phyloP scores from a whole-genome alignment of 2,329 filamentous ascomycete species.

The Fusarium musae region DNA sequence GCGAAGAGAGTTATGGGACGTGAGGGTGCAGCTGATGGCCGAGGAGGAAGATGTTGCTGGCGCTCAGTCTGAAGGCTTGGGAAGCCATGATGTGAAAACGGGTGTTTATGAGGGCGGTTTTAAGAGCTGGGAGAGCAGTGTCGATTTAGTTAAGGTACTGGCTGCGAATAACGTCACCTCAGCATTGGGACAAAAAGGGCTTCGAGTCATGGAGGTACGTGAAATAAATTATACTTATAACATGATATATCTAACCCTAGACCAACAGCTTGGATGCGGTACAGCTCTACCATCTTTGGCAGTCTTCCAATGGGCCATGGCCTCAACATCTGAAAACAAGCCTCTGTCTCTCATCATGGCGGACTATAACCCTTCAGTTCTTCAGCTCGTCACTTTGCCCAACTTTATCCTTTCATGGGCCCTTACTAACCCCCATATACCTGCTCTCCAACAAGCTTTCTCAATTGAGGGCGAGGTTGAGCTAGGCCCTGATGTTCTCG shows the following conservation, averaged over 20 bases:
- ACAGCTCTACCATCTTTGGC: conserved; percentile 79
- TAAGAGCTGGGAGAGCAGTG: conserved; percentile 89
- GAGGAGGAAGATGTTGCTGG: conserved; percentile 64
- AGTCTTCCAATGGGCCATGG: conserved; percentile 70
- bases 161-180: conserved; percentile 54
- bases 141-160: conserved; percentile 80
- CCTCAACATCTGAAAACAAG: conserved; percentile 21
- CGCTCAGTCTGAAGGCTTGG: conserved; percentile 60
- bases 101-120: conserved; percentile 89
- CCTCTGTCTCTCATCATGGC: conserved; percentile 72
- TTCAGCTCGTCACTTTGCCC: conserved; percentile 81
- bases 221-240: not conserved
- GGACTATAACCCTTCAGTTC: conserved; percentile 83
- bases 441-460: conserved; percentile 58
- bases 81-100: conserved; percentile 79
- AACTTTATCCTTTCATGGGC: conserved; percentile 81
- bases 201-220: conserved; percentile 66
- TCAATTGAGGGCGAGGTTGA: conserved; percentile 70
- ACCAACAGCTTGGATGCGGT: conserved; percentile 76
- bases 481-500: conserved; percentile 66
- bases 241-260: conserved; percentile 27
- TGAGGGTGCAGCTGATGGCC: conserved; percentile 83
- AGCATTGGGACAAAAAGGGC: conserved; percentile 48
- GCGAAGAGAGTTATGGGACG: conserved; percentile 83
- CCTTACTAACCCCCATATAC: conserved; percentile 53